Evolutionary conservation across 139 green algal species (phyloP), one percentile per base, ranked within the genome.

Genomic region (Mychonastes homosphaera): DNA sequence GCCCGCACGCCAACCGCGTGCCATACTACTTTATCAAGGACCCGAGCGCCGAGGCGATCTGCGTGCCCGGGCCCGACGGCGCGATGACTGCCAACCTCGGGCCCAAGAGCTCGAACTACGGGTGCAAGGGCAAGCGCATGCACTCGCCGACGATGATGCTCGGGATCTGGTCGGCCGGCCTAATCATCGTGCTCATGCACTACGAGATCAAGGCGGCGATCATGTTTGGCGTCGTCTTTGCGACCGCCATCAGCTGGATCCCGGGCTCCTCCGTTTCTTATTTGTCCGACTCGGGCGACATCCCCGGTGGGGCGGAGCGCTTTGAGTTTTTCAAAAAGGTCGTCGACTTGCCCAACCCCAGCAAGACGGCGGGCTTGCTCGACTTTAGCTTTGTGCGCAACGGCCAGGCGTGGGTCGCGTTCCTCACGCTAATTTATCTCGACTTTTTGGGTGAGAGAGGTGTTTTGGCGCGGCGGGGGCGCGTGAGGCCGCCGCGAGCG

Each of bases 221-320:
- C 63, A 80, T 89, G 35, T 59, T 77, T 8, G 84, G 84, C 48
- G 85, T 94, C 53, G 61, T 81, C 30, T 89, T 90, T 62, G 74
- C 84, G 4, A 94, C 86, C 29, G 73, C 90, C 62, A 83, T 94
- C 26, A 73, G 61, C n/a, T 94, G 86, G 86, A 87, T 91, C 56
- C 83, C 83, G 2, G 73, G 67, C 52, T 62, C 12, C 7, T 57
- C 63, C 10, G 46, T 65, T 59, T 77, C 78, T 24, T 87, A 85
- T 73, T 73, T 90, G 38, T 73, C 69, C 6, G 16, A 32, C 9
- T 33, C 35, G 19, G 71, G 67, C 27, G 45, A 70, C 24, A 80
- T 83, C 29, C 65, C 64, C n/a, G 68, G 70, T 3, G 80, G 80
- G 12, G 54, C 68, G 58, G 43, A 65, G 12, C 65, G 79, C 10